Conservation (phyloP, 306 rosid genomes). For the Abrus precatorius region DNA sequence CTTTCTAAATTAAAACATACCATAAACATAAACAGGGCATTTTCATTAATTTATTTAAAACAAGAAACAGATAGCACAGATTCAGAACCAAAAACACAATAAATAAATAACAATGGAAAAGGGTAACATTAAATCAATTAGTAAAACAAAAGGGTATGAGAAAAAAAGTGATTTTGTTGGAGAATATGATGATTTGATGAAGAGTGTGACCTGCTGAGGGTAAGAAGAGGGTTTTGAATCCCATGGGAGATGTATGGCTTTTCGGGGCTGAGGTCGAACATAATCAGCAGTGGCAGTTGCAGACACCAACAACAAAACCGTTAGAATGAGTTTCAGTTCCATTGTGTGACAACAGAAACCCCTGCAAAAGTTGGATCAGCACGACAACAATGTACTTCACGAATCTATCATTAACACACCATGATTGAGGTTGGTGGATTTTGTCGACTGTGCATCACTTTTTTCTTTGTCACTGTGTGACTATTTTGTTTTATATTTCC, state of each 20-base stretch:
- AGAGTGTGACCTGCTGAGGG: constrained; percentile 77
- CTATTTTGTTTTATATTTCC: neutral
- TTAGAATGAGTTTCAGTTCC: constrained; percentile 53
- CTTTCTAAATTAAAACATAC: constrained; percentile 16
- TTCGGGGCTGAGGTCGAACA: constrained; percentile 82
- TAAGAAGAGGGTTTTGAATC: constrained; percentile 54
- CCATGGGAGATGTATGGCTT: constrained; percentile 74
- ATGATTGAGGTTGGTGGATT: constrained; percentile 48
- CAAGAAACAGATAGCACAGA: neutral
- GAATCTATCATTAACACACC: constrained; percentile 22
- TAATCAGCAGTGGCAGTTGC: constrained; percentile 60
- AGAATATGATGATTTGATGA: neutral
- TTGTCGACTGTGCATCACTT: constrained; percentile 4
- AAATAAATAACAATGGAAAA: constrained; percentile 1
- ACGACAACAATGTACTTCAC: constrained; percentile 50
- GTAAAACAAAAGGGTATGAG: constrained; percentile 21
- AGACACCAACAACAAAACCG: constrained; percentile 44
- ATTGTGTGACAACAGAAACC: constrained; percentile 42
- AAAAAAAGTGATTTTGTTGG: constrained; percentile 15
- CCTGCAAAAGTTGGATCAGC: constrained; percentile 44
- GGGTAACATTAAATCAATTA: neutral
- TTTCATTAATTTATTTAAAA: neutral
- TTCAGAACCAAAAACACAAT: constrained; percentile 26
- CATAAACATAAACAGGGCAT: neutral
- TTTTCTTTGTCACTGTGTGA: constrained; percentile 47